These are phyloP conservation scores for Flaveria linearis DNA, from an alignment of 129 eudicot genomes.

Conservation along the genomic window DNA sequence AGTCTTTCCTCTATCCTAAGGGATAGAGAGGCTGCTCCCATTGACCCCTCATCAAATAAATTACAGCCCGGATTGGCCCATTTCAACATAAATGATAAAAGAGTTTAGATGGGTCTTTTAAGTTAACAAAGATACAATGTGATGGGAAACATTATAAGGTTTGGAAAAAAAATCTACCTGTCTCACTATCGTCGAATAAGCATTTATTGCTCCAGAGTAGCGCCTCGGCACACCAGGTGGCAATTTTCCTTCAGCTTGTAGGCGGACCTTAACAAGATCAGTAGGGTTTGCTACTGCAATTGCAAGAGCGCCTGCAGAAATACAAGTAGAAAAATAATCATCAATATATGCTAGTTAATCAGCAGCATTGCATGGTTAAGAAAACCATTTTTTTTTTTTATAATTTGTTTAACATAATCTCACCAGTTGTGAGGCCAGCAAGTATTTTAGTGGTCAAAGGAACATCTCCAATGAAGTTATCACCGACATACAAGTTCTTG, in stretches of 20 bases:
- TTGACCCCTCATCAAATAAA: no score
- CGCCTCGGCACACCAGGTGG: constrained; percentile 83
- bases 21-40: no score
- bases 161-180: constrained; percentile 47
- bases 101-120: background rate
- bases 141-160: background rate
- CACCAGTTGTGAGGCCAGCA: constrained; percentile 88
- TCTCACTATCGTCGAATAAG: constrained; percentile 71
- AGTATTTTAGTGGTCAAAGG: constrained; percentile 79
- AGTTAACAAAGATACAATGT: background rate
- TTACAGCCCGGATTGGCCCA: background rate
- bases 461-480: constrained; percentile 77
- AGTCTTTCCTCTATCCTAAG: no score
- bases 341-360: constrained; percentile 9
- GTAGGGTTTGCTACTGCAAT: constrained; percentile 80
- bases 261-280: constrained; percentile 84
- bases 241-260: constrained; percentile 81
- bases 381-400: background rate
- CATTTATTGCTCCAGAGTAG: constrained; percentile 80
- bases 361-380: background rate
- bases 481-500: constrained; percentile 71
- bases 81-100: background rate
- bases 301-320: constrained; percentile 60
- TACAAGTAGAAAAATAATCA: constrained; percentile 17
- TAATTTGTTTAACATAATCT: constrained; percentile 22